Percentiles rank a stretch among this genome's conserved stretches.
Conservation (phyloP, 106 monocot species). For the Xerophyta viscosa region DNA sequence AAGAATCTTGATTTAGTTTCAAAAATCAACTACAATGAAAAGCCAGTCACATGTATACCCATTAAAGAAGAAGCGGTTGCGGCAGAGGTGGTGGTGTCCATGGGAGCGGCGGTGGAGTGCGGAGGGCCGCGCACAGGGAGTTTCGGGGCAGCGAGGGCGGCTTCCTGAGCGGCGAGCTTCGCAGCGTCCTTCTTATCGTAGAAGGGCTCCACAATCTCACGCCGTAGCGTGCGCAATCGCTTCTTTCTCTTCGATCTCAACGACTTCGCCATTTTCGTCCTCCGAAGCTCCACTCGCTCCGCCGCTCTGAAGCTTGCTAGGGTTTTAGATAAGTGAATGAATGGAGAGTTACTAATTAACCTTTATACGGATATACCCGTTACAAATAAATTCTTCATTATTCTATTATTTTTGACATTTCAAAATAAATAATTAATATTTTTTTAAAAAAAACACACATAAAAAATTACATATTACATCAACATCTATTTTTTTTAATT, state of each 20-base stretch:
- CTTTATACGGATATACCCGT: no score
- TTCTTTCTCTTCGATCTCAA: slow-evolving; percentile 67
- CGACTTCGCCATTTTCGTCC: slow-evolving; percentile 36
- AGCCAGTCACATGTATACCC: slow-evolving; percentile 15
- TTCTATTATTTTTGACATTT: no score
- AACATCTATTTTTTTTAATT: no score
- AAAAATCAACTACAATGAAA: not conserved
- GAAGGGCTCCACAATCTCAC: slow-evolving; percentile 53
- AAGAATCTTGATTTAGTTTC: no score
- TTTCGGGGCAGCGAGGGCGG: slow-evolving; percentile 57
- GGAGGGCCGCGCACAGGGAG: slow-evolving; percentile 29
- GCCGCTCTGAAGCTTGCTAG: not conserved
- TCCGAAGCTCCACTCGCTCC: not conserved
- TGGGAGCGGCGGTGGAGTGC: not conserved
- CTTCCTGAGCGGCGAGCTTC: slow-evolving; percentile 55
- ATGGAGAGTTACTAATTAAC: no score
- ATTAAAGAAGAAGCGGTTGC: slow-evolving; percentile 3
- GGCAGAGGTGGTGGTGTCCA: not conserved
- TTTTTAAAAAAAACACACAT: no score
- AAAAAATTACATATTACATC: no score
- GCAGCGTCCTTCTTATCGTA: slow-evolving; percentile 75
- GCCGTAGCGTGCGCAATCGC: slow-evolving; percentile 48
- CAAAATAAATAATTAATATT: no score
- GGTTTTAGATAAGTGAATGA: no score
- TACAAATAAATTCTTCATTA: no score